phyloP scores from a whole-genome alignment of 495 filamentous ascomycete species.

The Talaromyces liani region DNA sequence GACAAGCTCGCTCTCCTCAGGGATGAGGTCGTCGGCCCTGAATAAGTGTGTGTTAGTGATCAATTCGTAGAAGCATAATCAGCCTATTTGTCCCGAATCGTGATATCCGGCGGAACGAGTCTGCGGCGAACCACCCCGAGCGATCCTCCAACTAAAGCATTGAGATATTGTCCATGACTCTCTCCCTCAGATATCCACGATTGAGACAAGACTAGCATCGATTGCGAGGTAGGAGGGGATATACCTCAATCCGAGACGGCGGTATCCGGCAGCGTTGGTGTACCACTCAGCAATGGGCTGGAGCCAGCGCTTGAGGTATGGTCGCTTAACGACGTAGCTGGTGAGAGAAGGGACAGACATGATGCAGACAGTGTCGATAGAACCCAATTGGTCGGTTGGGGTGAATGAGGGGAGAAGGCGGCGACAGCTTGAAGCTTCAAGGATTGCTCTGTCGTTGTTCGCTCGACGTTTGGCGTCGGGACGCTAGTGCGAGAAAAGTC shows the following conservation, averaged over 20 bases:
- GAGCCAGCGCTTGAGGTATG: slow-evolving; percentile 74
- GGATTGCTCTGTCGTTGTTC: slow-evolving; percentile 2
- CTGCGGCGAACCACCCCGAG: not conserved
- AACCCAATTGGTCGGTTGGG: slow-evolving; percentile 17
- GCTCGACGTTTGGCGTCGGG: not conserved
- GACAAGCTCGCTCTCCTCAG: slow-evolving; percentile 81
- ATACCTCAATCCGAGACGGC: slow-evolving; percentile 87
- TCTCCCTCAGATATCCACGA: not conserved
- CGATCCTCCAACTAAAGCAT: not conserved
- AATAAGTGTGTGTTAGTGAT: not conserved
- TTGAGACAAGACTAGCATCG: not conserved
- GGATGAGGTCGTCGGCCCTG: slow-evolving; percentile 88
- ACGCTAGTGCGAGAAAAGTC: slow-evolving; percentile 1
- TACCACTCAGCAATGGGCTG: slow-evolving; percentile 79
- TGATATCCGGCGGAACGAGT: not conserved
- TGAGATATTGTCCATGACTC: not conserved
- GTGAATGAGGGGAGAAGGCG: slow-evolving; percentile 20
- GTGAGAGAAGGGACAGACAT: slow-evolving; percentile 72
- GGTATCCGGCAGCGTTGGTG: slow-evolving; percentile 77
- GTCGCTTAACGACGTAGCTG: slow-evolving; percentile 66
- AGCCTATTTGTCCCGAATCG: not conserved
- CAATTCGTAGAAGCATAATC: not conserved
- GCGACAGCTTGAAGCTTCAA: slow-evolving; percentile 3
- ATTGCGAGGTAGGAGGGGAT: slow-evolving; percentile 5
- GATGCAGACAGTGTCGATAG: slow-evolving; percentile 24